These are phyloP conservation scores for Auricularia sp. DNA, from an alignment of 768 basidiomycete genomes.

Conservation along the genomic window DNA sequence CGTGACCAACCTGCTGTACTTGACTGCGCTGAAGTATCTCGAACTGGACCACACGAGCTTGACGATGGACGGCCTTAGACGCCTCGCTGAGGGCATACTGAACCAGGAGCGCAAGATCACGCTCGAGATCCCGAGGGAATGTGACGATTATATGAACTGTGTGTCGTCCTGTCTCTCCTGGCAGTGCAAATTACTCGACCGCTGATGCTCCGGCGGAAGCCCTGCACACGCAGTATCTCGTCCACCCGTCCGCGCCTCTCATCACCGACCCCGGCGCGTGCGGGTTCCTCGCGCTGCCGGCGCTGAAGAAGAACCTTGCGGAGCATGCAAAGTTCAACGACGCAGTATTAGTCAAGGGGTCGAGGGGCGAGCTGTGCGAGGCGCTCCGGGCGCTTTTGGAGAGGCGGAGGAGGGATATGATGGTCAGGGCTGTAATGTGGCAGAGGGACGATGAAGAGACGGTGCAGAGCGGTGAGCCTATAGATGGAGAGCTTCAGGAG, in stretches of 20 bases:
- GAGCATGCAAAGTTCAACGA: slow-evolving; percentile 44
- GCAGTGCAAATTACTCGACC: neutral
- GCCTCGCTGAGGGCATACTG: slow-evolving; percentile 30
- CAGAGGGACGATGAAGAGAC: neutral
- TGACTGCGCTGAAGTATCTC: slow-evolving; percentile 39
- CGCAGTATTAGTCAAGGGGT: slow-evolving; percentile 35
- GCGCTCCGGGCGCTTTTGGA: slow-evolving; percentile 38
- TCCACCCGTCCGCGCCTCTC: slow-evolving; percentile 39
- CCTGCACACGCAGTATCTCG: slow-evolving; percentile 37
- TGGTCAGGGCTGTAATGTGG: slow-evolving; percentile 30
- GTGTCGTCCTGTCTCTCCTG: slow-evolving; percentile 10
- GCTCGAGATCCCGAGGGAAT: slow-evolving; percentile 44
- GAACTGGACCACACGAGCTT: slow-evolving; percentile 46
- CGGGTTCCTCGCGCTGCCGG: slow-evolving; percentile 32
- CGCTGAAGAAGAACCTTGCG: slow-evolving; percentile 46
- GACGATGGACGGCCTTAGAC: slow-evolving; percentile 49
- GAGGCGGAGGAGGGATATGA: slow-evolving; percentile 38
- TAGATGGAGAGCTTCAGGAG: too few relatives aligned
- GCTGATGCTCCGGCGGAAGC: slow-evolving; percentile 22
- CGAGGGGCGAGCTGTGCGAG: slow-evolving; percentile 38
- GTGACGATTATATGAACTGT: slow-evolving; percentile 49
- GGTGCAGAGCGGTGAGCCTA: neutral
- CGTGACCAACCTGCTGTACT: slow-evolving; percentile 42
- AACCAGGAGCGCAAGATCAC: slow-evolving; percentile 33
- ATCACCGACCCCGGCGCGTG: slow-evolving; percentile 35